These are phyloP conservation scores for Skeletonema potamos DNA, from an alignment of 108 stramenopile species.

Conservation along the genomic window DNA sequence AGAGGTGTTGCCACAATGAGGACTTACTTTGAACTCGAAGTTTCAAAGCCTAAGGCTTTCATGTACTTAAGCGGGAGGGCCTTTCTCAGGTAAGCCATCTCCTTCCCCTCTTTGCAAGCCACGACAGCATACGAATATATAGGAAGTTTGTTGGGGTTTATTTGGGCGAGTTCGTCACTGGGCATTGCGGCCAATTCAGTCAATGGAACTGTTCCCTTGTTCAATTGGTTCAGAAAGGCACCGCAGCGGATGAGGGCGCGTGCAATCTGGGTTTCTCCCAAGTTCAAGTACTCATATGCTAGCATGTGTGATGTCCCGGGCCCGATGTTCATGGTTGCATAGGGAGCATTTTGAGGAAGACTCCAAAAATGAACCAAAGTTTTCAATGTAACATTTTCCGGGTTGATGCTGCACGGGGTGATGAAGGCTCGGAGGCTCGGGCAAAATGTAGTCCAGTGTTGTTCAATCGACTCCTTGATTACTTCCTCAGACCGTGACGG, in stretches of 20 bases:
- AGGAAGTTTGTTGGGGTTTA: not conserved
- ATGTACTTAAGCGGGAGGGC: constrained; percentile 1
- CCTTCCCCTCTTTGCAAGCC: not conserved
- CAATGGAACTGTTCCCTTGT: not conserved
- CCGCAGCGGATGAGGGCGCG: not conserved
- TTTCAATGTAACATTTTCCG: not conserved
- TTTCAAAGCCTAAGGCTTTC: not conserved
- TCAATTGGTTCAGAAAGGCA: constrained; percentile 9
- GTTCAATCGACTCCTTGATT: not conserved
- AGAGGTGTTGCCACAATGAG: not conserved
- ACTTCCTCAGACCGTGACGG: not conserved
- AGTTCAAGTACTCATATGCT: not conserved
- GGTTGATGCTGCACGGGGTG: not conserved
- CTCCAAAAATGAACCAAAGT: constrained; percentile 1
- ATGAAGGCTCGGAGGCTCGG: not conserved
- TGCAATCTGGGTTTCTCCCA: not conserved
- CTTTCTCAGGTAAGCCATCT: not conserved
- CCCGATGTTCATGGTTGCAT: not conserved
- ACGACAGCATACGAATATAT: not conserved
- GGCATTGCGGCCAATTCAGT: not conserved
- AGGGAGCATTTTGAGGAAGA: not conserved
- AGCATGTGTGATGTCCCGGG: constrained; percentile 4
- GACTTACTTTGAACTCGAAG: not conserved
- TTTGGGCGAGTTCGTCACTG: not conserved
- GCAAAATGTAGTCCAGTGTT: constrained; percentile 5